A percentile compares a stretch with the other conserved stretches of the same genome.
phyloP scores from a whole-genome alignment of 2,329 filamentous ascomycete genomes.

The Fusarium stilboides region DNA sequence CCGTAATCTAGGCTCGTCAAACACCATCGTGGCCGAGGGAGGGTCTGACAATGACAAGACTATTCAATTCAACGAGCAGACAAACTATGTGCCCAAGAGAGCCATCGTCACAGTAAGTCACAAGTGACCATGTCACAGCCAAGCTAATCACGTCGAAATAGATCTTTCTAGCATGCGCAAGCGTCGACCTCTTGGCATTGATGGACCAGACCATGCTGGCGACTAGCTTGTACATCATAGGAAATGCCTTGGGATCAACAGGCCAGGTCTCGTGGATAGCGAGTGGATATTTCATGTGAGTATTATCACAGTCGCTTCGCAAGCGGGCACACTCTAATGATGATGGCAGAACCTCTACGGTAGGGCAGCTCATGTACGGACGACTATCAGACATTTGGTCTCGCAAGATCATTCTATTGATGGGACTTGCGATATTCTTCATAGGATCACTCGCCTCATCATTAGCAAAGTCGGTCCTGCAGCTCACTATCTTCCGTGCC shows the following conservation, averaged over 20 bases:
- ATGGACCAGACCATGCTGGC: conserved; percentile 73
- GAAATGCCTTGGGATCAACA: conserved; percentile 64
- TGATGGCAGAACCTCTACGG: conserved; percentile 58
- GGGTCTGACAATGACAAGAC: conserved; percentile 38
- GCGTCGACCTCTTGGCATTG: conserved; percentile 68
- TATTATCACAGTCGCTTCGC: background rate
- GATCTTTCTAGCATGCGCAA: conserved; percentile 72
- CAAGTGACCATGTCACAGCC: accelerated
- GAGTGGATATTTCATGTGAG: conserved; percentile 69
- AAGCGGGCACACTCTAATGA: background rate
- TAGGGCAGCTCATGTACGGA: conserved; percentile 63
- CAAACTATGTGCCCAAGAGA: conserved; percentile 67
- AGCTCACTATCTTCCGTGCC: conserved; percentile 60
- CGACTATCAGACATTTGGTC: conserved; percentile 64
- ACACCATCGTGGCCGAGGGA: conserved; percentile 19
- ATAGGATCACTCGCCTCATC: conserved; percentile 61
- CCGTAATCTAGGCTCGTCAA: conserved; percentile 17
- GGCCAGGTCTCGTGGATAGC: conserved; percentile 69
- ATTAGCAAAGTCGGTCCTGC: conserved; percentile 57
- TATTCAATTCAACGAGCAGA: conserved; percentile 68
- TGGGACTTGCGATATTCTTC: conserved; percentile 60
- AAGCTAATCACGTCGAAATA: conserved; percentile 39
- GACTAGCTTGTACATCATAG: conserved; percentile 68
- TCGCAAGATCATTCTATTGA: conserved; percentile 58
- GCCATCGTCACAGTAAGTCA: conserved; percentile 65